Conservation (phyloP, 2,329 filamentous ascomycete species). For the Zymoseptoria passerinii region DNA sequence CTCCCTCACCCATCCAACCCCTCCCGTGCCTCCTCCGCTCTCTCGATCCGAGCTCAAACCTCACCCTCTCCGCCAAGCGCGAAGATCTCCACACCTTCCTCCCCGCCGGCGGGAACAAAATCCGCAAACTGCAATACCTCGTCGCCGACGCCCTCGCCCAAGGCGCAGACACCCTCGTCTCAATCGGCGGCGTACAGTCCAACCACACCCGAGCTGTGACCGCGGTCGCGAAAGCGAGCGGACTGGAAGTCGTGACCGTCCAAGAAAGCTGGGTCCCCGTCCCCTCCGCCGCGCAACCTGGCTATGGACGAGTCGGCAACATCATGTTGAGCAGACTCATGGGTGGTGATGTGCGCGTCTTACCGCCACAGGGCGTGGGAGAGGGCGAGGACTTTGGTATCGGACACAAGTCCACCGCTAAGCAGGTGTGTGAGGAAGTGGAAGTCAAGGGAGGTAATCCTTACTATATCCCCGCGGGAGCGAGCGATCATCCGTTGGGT, state of each 20-base stretch:
- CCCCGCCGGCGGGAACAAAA: conserved; percentile 33
- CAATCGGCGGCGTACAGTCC: conserved; percentile 31
- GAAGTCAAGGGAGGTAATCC: conserved; percentile 48
- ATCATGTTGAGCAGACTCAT: conserved; percentile 57
- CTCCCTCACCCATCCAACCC: conserved; percentile 59
- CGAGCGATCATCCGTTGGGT: conserved; percentile 61
- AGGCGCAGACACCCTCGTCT: conserved; percentile 28
- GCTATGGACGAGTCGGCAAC: conserved; percentile 52
- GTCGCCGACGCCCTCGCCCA: conserved; percentile 27
- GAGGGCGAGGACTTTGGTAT: conserved; percentile 57
- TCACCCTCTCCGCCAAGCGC: conserved; percentile 61
- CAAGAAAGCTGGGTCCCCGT: conserved; percentile 29
- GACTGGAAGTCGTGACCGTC: conserved; percentile 26
- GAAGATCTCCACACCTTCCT: conserved; percentile 50
- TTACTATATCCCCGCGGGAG: conserved; percentile 65
- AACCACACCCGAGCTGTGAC: conserved; percentile 34
- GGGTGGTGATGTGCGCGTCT: conserved; percentile 46
- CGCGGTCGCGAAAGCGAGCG: conserved; percentile 28
- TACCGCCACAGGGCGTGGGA: not conserved
- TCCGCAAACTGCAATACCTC: conserved; percentile 33
- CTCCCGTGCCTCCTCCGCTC: conserved; percentile 57
- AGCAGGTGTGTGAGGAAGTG: conserved; percentile 47
- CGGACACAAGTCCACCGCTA: conserved; percentile 51
- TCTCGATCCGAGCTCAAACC: conserved; percentile 45
- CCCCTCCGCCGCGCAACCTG: conserved; percentile 9